Evolutionary conservation across 148 eudicot species (phyloP).

Genomic region (Linanthus parryae): DNA sequence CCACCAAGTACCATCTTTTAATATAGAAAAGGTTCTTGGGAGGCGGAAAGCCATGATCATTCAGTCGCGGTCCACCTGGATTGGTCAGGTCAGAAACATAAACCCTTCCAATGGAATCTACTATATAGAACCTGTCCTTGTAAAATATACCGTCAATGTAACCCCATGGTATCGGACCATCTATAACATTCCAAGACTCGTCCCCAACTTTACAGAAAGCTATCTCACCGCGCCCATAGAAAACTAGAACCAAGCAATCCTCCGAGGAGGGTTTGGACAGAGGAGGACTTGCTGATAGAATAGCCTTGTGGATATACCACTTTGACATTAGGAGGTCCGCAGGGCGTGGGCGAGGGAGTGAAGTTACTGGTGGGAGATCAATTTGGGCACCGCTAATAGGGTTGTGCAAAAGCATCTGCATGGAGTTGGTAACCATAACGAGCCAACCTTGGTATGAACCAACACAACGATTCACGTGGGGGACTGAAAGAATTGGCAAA

Average conservation of each 20-base stretch:
- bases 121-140: background rate
- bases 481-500: background rate
- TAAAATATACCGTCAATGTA: no score
- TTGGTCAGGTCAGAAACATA: background rate
- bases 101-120: background rate
- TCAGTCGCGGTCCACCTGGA: background rate
- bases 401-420: background rate
- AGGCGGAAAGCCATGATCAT: background rate
- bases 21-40: background rate
- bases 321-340: background rate
- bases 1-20: background rate
- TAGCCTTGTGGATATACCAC: background rate
- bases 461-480: background rate
- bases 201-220: slow-evolving; percentile 1
- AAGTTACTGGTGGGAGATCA: background rate
- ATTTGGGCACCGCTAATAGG: background rate
- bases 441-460: slow-evolving; percentile 1
- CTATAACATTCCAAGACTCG: no score
- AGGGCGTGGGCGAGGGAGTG: no score
- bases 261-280: background rate
- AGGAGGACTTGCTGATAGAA: background rate
- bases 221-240: no score
- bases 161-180: no score
- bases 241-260: no score
- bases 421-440: background rate